A percentile compares a stretch with the other conserved stretches of the same genome.
phyloP scores from a whole-genome alignment of 2,329 filamentous ascomycete genomes.

The Colletotrichum salicis region DNA sequence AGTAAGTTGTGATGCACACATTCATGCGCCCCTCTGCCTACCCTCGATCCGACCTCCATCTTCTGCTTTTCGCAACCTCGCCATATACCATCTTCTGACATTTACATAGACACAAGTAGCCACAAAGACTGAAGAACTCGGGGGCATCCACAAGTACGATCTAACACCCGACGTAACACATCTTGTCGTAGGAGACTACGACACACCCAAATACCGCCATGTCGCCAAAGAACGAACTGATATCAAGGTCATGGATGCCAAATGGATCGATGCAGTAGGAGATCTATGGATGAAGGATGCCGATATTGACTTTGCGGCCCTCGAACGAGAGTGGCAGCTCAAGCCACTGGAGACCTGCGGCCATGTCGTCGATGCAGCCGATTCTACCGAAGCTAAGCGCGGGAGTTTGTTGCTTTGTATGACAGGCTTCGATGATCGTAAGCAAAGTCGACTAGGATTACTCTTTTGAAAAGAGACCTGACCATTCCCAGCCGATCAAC shows the following conservation, averaged over 20 bases:
- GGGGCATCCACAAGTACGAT: constrained; percentile 87
- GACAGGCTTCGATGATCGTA: constrained; percentile 66
- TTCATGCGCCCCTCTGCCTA: background rate
- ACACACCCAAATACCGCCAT: constrained; percentile 95
- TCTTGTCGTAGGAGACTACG: constrained; percentile 87
- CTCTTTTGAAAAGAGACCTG: background rate
- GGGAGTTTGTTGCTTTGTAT: constrained; percentile 62
- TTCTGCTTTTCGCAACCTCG: background rate
- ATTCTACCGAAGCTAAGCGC: constrained; percentile 47
- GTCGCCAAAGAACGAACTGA: constrained; percentile 90
- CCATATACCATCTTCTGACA: constrained; percentile 3
- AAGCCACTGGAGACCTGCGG: constrained; percentile 70
- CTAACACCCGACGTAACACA: constrained; percentile 97
- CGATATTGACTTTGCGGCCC: constrained; percentile 74
- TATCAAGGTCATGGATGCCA: constrained; percentile 82
- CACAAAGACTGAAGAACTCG: constrained; percentile 79
- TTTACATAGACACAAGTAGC: constrained; percentile 63
- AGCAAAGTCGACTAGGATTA: constrained; percentile 30
- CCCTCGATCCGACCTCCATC: background rate
- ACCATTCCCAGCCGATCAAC: constrained; percentile 64
- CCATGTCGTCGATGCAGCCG: constrained; percentile 38
- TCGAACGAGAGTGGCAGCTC: constrained; percentile 75
- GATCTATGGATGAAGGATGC: constrained; percentile 83
- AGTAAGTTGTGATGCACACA: constrained; percentile 60
- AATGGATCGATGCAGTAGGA: constrained; percentile 85